Conservation (phyloP, 768 basidiomycete genomes). For the Grammothele lineata region DNA sequence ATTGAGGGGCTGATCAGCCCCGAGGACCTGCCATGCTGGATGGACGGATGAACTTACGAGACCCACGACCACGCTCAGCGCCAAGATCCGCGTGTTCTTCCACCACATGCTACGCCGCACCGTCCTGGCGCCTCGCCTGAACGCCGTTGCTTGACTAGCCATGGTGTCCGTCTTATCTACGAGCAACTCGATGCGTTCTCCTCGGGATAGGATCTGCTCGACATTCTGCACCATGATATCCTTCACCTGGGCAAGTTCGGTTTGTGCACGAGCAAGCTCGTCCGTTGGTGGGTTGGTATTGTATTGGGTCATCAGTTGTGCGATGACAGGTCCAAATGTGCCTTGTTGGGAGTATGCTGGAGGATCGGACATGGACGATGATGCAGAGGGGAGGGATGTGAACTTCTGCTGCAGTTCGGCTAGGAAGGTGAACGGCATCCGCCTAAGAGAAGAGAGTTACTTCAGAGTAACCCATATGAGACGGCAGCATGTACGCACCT, state of each 20-base stretch:
- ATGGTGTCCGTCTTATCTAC: constrained; percentile 97
- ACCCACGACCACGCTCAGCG: constrained; percentile 65
- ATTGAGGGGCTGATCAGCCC: background rate
- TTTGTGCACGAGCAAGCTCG: constrained; percentile 85
- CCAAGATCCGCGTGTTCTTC: constrained; percentile 70
- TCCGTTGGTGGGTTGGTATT: constrained; percentile 86
- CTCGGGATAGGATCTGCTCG: constrained; percentile 90
- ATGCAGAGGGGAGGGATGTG: constrained; percentile 57
- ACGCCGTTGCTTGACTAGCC: constrained; percentile 91
- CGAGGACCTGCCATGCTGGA: background rate
- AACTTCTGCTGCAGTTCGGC: constrained; percentile 83
- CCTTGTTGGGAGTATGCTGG: constrained; percentile 69
- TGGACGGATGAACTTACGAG: constrained; percentile 43
- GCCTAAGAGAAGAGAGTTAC: constrained; percentile 47
- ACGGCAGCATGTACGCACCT: too few relatives aligned
- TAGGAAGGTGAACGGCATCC: constrained; percentile 94
- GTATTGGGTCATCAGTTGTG: constrained; percentile 79
- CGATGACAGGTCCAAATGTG: constrained; percentile 64
- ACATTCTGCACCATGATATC: constrained; percentile 99
- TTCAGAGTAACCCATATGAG: too few relatives aligned
- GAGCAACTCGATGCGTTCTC: constrained; percentile 92
- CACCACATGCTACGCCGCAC: constrained; percentile 88
- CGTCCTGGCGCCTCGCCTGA: constrained; percentile 82
- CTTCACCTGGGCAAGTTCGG: constrained; percentile 86
- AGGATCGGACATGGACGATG: constrained; percentile 38